A percentile compares a stretch with the other conserved stretches of the same genome.
phyloP scores from a whole-genome alignment of 345 rosid species.

The Populus euphratica region DNA sequence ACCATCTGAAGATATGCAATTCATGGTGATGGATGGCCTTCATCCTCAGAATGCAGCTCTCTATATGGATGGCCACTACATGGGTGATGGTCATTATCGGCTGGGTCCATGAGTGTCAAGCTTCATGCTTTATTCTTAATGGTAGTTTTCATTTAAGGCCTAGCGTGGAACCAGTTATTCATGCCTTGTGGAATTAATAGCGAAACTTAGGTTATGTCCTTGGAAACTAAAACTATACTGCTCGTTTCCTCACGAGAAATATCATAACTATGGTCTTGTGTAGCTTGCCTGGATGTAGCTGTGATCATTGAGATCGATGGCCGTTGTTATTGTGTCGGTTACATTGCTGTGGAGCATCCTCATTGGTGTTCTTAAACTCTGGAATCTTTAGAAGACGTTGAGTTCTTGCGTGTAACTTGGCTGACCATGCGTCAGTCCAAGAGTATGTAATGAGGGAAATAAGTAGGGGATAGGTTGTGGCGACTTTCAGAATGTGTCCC shows the following conservation, averaged over 20 bases:
- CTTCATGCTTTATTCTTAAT: not conserved
- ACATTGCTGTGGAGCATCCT: not conserved
- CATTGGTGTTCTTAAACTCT: no score
- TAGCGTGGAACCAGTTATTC: not conserved
- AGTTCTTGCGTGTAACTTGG: no score
- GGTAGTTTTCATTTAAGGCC: constrained; percentile 3
- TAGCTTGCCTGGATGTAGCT: not conserved
- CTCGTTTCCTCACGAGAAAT: not conserved
- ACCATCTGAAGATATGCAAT: constrained; percentile 99
- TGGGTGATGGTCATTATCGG: constrained; percentile 91
- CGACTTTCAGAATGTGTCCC: no score
- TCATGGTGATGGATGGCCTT: constrained; percentile 98
- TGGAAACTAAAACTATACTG: not conserved
- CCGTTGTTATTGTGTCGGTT: not conserved
- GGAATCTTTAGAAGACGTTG: not conserved
- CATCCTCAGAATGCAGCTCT: constrained; percentile 83
- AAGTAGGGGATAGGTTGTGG: no score
- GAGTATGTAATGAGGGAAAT: no score
- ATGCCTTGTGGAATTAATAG: not conserved
- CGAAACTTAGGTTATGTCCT: constrained; percentile 1
- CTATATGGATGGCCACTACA: constrained; percentile 85
- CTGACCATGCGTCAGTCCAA: no score
- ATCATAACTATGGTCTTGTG: not conserved
- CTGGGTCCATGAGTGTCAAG: constrained; percentile 63
- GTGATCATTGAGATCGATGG: not conserved